Conservation (phyloP, 495 filamentous ascomycete genomes). For the Penicillium cosmopolitanum region DNA sequence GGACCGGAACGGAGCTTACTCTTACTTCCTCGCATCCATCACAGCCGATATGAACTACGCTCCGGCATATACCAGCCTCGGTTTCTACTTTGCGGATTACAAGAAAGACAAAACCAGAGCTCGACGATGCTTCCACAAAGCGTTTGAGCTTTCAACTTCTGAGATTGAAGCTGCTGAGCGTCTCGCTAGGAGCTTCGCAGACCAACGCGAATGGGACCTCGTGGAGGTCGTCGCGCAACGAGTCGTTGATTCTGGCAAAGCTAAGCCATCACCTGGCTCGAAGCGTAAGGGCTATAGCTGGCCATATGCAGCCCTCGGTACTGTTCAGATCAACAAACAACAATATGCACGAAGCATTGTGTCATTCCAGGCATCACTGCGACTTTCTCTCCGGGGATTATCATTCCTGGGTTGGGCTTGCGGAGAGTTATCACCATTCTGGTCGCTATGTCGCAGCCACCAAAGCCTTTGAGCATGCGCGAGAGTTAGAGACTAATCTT, state of each 20-base stretch:
- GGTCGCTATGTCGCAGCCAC: slow-evolving; percentile 89
- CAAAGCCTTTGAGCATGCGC: slow-evolving; percentile 85
- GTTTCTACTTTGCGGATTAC: slow-evolving; percentile 95
- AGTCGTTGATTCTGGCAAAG: slow-evolving; percentile 90
- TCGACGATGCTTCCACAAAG: slow-evolving; percentile 92
- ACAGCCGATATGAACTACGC: slow-evolving; percentile 89
- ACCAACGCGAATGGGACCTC: slow-evolving; percentile 92
- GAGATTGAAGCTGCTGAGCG: slow-evolving; percentile 89
- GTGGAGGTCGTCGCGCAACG: slow-evolving; percentile 91
- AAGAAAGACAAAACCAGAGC: slow-evolving; percentile 82
- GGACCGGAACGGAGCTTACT: slow-evolving; percentile 76
- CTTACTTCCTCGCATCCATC: slow-evolving; percentile 79
- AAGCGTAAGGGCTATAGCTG: slow-evolving; percentile 91
- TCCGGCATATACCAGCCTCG: slow-evolving; percentile 89
- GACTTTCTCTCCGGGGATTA: slow-evolving; percentile 84
- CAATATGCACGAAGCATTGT: slow-evolving; percentile 85
- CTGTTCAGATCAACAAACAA: slow-evolving; percentile 95
- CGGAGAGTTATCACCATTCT: slow-evolving; percentile 93
- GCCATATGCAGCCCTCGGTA: slow-evolving; percentile 93
- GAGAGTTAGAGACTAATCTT: slow-evolving; percentile 59
- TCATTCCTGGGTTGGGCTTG: slow-evolving; percentile 93
- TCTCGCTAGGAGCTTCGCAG: slow-evolving; percentile 81
- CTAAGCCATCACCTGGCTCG: slow-evolving; percentile 84
- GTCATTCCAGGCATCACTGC: slow-evolving; percentile 88
- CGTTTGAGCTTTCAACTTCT: slow-evolving; percentile 87